A percentile compares a stretch with the other conserved stretches of the same genome.
Evolutionary conservation across 2,329 filamentous ascomycete genomes (phyloP).

Genomic region (Fusarium chlamydosporum): DNA sequence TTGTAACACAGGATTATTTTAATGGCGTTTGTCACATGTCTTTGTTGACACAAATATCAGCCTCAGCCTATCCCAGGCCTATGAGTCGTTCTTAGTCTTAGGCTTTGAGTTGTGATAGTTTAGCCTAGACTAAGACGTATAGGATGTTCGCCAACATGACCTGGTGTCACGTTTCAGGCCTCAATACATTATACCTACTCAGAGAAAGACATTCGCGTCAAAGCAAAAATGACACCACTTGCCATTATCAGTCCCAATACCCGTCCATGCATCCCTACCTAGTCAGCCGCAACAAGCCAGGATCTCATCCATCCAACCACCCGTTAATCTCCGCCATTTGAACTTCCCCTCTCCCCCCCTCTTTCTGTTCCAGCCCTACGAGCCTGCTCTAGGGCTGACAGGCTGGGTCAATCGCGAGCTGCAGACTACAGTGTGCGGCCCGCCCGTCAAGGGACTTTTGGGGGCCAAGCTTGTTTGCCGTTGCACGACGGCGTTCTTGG

Average conservation of each 20-base stretch:
- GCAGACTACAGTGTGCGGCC: conserved; percentile 6
- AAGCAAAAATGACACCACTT: not conserved
- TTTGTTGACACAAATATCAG: conserved; percentile 2
- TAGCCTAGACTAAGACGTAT: not conserved
- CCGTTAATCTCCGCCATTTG: conserved; percentile 6
- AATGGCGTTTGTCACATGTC: not conserved
- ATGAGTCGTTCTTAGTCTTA: not conserved
- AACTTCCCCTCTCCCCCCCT: not conserved
- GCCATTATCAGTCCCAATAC: conserved; percentile 10
- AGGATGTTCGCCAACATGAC: not conserved
- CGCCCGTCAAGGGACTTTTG: conserved; percentile 22
- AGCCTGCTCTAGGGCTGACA: conserved; percentile 34
- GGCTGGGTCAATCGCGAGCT: not conserved
- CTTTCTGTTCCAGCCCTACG: conserved; percentile 34
- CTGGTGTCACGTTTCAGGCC: not conserved
- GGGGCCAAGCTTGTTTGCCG: conserved; percentile 25
- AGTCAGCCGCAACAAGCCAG: conserved; percentile 28
- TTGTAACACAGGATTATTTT: not conserved
- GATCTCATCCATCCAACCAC: conserved; percentile 15
- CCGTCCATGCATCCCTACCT: conserved; percentile 16
- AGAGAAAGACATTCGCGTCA: not conserved
- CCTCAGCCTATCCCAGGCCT: not conserved
- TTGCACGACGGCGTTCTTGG: conserved; percentile 6
- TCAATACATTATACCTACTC: not conserved
- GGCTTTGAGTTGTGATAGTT: not conserved